Evolutionary conservation across 1,139 yeast genomes (phyloP).

Genomic region (Geotrichum aggregatum): DNA sequence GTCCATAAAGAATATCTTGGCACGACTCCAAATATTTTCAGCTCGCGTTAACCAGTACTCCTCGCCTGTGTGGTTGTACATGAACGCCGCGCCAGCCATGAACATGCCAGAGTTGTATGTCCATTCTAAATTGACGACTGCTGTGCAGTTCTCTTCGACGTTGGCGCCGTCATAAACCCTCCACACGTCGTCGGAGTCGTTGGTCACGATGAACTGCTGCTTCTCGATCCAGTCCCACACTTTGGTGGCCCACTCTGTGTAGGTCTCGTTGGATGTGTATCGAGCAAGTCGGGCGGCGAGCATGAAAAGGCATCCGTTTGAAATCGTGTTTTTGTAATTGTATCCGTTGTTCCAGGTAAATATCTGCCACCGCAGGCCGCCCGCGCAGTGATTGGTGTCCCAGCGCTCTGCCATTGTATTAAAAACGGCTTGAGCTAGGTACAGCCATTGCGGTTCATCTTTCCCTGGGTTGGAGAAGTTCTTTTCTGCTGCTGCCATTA

Average conservation of each 20-base stretch:
- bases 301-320: conserved; percentile 87
- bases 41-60: conserved; percentile 63
- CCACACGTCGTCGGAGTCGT: conserved; percentile 40
- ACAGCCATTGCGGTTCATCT: conserved; percentile 59
- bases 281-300: conserved; percentile 84
- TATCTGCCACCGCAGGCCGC: conserved; percentile 96
- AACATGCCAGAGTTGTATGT: conserved; percentile 85
- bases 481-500: conserved; percentile 76
- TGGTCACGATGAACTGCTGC: conserved; percentile 51
- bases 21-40: conserved; percentile 40
- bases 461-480: conserved; percentile 63
- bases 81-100: conserved; percentile 74
- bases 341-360: conserved; percentile 93
- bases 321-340: conserved; percentile 83
- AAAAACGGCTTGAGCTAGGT: conserved; percentile 73
- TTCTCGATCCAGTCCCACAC: conserved; percentile 80
- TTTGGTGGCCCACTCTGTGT: conserved; percentile 75
- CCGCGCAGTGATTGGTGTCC: conserved; percentile 70
- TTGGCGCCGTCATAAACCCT: conserved; percentile 73
- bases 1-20: conserved; percentile 55
- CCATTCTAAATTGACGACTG: conserved; percentile 66
- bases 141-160: conserved; percentile 57
- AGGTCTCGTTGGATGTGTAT: conserved; percentile 66
- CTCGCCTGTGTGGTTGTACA: conserved; percentile 70
- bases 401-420: conserved; percentile 87